phyloP scores from a whole-genome alignment of 1,284 basidiomycete genomes.

The Austropuccinia psidii region DNA sequence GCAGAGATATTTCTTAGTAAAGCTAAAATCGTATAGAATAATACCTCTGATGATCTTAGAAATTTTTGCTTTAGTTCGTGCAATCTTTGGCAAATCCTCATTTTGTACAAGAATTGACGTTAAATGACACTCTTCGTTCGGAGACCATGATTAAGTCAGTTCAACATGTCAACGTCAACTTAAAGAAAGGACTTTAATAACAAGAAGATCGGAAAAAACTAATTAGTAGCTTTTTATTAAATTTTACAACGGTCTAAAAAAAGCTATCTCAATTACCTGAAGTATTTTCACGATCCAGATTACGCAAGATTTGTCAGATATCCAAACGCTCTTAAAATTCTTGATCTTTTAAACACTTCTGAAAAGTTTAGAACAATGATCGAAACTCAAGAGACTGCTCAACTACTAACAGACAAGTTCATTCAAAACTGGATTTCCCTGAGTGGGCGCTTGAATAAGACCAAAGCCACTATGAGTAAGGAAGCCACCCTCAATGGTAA shows the following conservation, averaged over 20 bases:
- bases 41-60: neutral
- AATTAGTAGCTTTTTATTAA: too few relatives aligned
- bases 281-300: constrained; percentile 17
- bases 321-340: constrained; percentile 11
- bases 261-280: constrained; percentile 28
- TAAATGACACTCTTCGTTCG: constrained; percentile 26
- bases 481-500: neutral
- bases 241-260: too few relatives aligned
- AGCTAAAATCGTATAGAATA: neutral
- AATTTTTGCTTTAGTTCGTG: constrained; percentile 1
- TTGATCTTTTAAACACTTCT: constrained; percentile 25
- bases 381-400: constrained; percentile 19
- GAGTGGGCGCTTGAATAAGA: constrained; percentile 27
- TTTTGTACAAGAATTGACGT: constrained; percentile 34
- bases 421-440: constrained; percentile 31
- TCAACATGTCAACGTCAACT: too few relatives aligned
- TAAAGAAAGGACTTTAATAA: too few relatives aligned
- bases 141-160: constrained; percentile 34
- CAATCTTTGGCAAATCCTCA: constrained; percentile 33
- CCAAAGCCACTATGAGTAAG: neutral
- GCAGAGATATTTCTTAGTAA: neutral
- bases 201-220: too few relatives aligned
- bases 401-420: constrained; percentile 21
- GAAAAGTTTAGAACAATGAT: constrained; percentile 18
- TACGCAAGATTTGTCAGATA: constrained; percentile 29